Conservation (phyloP, 2,329 filamentous ascomycete genomes). For the Fusarium marasasianum region DNA sequence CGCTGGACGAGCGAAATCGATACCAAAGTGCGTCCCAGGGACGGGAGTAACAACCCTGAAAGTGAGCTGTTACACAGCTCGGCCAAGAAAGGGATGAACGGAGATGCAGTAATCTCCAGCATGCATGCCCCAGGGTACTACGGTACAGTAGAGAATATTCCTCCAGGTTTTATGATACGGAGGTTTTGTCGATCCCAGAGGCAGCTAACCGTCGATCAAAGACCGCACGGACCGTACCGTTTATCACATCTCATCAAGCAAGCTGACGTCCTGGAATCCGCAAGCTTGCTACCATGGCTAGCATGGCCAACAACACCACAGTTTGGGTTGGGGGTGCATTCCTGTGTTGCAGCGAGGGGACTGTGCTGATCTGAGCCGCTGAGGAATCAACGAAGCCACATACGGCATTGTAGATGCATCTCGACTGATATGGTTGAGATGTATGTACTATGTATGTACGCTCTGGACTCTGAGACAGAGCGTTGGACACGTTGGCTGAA, state of each 20-base stretch:
- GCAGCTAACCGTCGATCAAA: constrained; percentile 30
- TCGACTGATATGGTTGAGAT: constrained; percentile 24
- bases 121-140: neutral
- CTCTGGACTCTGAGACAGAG: neutral
- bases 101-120: neutral
- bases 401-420: constrained; percentile 8
- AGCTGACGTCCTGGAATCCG: constrained; percentile 23
- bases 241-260: constrained; percentile 12
- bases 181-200: constrained; percentile 21
- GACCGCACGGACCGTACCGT: constrained; percentile 38
- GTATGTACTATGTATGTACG: neutral
- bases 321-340: constrained; percentile 23
- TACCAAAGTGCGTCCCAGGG: neutral
- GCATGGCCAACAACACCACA: constrained; percentile 24
- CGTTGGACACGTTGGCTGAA: constrained; percentile 11
- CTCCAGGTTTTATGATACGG: constrained; percentile 11
- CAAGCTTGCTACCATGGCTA: constrained; percentile 13
- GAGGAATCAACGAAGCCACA: constrained; percentile 20
- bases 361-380: neutral
- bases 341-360: constrained; percentile 16
- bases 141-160: neutral
- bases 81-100: neutral
- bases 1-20: constrained; percentile 6
- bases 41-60: neutral
- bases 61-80: neutral